phyloP scores from a whole-genome alignment of 495 filamentous ascomycete species.

The Xylaria nigripes region DNA sequence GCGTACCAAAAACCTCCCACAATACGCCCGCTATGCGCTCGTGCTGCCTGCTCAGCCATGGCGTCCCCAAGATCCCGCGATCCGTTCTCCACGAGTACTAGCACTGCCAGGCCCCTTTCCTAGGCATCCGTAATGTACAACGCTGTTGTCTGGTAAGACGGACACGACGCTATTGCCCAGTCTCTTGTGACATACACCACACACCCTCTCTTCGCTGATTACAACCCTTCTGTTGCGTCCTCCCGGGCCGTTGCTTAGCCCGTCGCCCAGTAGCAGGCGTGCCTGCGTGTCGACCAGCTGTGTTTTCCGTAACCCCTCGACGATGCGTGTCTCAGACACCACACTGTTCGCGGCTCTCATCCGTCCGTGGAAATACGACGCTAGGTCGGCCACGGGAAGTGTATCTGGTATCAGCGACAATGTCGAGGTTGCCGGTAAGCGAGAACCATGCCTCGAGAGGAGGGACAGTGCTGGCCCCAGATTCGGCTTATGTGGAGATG shows the following conservation, averaged over 20 bases:
- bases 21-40: background rate
- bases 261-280: slow-evolving; percentile 60
- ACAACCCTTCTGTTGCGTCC: slow-evolving; percentile 66
- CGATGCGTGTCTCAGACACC: slow-evolving; percentile 69
- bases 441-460: slow-evolving; percentile 82
- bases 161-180: slow-evolving; percentile 81
- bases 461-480: slow-evolving; percentile 76
- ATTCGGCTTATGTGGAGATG: slow-evolving; percentile 61
- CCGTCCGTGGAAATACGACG: slow-evolving; percentile 84
- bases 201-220: slow-evolving; percentile 78
- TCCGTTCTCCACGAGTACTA: slow-evolving; percentile 15
- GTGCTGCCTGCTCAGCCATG: slow-evolving; percentile 7
- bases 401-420: slow-evolving; percentile 75
- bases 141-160: slow-evolving; percentile 47
- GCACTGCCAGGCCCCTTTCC: slow-evolving; percentile 19
- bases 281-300: slow-evolving; percentile 64
- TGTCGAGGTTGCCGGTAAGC: slow-evolving; percentile 77
- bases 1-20: background rate
- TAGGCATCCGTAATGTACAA: slow-evolving; percentile 81
- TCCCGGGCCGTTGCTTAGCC: slow-evolving; percentile 41
- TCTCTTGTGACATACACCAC: slow-evolving; percentile 85
- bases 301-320: slow-evolving; percentile 63
- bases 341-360: slow-evolving; percentile 80
- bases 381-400: slow-evolving; percentile 69
- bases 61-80: slow-evolving; percentile 22